A percentile compares a stretch with the other conserved stretches of the same genome.
phyloP scores from a whole-genome alignment of 306 rosid species.

The Trifolium subterraneum region DNA sequence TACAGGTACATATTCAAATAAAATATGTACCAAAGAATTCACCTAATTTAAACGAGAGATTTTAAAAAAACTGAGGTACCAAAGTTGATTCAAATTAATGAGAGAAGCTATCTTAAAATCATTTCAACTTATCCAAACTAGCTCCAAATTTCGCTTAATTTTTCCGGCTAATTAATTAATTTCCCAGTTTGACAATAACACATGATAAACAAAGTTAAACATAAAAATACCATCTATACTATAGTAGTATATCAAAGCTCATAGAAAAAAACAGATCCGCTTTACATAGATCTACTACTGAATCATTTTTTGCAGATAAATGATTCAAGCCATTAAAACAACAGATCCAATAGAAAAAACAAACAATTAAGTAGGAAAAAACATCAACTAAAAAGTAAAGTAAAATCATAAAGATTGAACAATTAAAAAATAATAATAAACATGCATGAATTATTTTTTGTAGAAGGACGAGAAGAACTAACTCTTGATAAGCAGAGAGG shows the following conservation, averaged over 20 bases:
- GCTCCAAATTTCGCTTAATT: neutral
- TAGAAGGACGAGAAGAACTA: conserved; percentile 41
- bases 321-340: conserved; percentile 26
- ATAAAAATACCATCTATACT: neutral
- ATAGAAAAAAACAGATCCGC: neutral
- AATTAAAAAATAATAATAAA: neutral
- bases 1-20: too few species aligned
- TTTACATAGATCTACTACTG: conserved; percentile 43
- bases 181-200: conserved; percentile 22
- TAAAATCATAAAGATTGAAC: neutral
- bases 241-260: neutral
- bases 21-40: too few species aligned
- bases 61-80: neutral
- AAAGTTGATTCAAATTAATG: neutral
- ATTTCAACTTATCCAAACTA: neutral
- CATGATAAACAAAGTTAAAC: neutral
- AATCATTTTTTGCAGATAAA: conserved; percentile 5
- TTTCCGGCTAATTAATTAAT: too few species aligned
- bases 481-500: conserved; percentile 71
- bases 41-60: neutral
- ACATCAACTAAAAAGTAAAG: neutral
- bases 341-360: conserved; percentile 47
- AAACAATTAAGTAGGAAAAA: conserved; percentile 8
- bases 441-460: neutral
- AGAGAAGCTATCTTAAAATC: neutral